Conservation (phyloP, 164 flowering plant species). For the Magnolia officinalis region DNA sequence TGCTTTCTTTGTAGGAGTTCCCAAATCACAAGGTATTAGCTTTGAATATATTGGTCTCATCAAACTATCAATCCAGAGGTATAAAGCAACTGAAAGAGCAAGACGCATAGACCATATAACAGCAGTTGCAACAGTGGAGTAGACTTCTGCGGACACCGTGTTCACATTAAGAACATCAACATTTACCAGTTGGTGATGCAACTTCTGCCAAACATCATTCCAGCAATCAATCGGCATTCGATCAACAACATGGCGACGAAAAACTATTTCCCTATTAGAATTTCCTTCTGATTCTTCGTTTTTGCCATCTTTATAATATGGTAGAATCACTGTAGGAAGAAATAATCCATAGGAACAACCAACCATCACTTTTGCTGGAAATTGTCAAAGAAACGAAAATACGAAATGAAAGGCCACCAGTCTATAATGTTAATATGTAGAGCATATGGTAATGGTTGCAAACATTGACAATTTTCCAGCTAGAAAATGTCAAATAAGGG, state of each 20-base stretch:
- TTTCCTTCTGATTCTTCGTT: slow-evolving; percentile 28
- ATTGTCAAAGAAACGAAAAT: neutral
- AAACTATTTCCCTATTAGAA: slow-evolving; percentile 58
- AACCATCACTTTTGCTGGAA: neutral
- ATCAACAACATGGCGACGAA: slow-evolving; percentile 78
- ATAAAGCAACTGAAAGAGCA: slow-evolving; percentile 65
- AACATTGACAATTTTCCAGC: neutral
- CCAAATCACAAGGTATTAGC: slow-evolving; percentile 85
- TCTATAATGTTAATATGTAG: neutral
- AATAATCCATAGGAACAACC: slow-evolving; percentile 2
- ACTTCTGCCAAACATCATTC: slow-evolving; percentile 94
- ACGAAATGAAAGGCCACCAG: neutral
- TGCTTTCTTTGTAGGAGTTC: slow-evolving; percentile 47
- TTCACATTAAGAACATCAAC: slow-evolving; percentile 77
- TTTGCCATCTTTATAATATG: slow-evolving; percentile 74
- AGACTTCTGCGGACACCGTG: slow-evolving; percentile 74
- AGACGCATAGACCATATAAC: slow-evolving; percentile 96
- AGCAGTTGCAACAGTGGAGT: slow-evolving; percentile 78
- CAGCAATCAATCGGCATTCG: slow-evolving; percentile 94
- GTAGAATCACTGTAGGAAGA: slow-evolving; percentile 67
- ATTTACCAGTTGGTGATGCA: slow-evolving; percentile 87
- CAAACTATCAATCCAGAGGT: slow-evolving; percentile 70
- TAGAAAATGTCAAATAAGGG: no score
- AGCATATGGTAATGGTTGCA: neutral
- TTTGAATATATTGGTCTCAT: slow-evolving; percentile 90